A percentile compares a stretch with the other conserved stretches of the same genome.
phyloP scores from a whole-genome alignment of 257 asterid species.

The Datura wrightii region DNA sequence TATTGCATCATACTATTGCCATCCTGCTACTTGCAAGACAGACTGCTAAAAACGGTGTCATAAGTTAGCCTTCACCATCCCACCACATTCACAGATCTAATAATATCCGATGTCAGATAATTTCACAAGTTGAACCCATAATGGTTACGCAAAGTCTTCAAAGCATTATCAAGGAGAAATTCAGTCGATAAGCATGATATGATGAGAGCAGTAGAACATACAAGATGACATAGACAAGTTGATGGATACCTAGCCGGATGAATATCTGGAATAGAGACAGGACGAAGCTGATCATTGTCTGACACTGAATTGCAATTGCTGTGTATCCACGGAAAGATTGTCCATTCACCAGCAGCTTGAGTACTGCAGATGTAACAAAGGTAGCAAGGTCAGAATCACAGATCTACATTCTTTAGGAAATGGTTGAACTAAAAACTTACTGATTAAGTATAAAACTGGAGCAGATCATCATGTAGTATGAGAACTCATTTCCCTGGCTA shows the following conservation, averaged over 20 bases:
- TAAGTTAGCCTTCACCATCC: constrained; percentile 1
- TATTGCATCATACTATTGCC: neutral
- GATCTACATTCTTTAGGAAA: constrained; percentile 18
- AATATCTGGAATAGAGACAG: constrained; percentile 84
- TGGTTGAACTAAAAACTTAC: constrained; percentile 51
- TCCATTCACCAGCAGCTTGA: constrained; percentile 83
- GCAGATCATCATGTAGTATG: constrained; percentile 99
- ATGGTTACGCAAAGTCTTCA: neutral
- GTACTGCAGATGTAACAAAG: constrained; percentile 49
- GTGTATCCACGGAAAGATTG: constrained; percentile 97
- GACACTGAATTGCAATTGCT: constrained; percentile 90
- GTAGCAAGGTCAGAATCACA: constrained; percentile 37
- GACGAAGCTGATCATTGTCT: constrained; percentile 91
- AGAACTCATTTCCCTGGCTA: constrained; percentile 97
- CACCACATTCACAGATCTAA: constrained; percentile 10
- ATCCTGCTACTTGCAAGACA: constrained; percentile 1
- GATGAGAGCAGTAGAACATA: constrained; percentile 9
- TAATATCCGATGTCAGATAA: constrained; percentile 20
- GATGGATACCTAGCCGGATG: constrained; percentile 89
- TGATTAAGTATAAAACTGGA: constrained; percentile 92
- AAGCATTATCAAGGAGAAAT: neutral
- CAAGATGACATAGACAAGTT: constrained; percentile 26
- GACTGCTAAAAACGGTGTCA: neutral
- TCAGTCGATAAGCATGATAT: neutral
- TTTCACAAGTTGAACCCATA: constrained; percentile 24